phyloP scores from a whole-genome alignment of 768 basidiomycete species.

The Fomitopsis pulvina region DNA sequence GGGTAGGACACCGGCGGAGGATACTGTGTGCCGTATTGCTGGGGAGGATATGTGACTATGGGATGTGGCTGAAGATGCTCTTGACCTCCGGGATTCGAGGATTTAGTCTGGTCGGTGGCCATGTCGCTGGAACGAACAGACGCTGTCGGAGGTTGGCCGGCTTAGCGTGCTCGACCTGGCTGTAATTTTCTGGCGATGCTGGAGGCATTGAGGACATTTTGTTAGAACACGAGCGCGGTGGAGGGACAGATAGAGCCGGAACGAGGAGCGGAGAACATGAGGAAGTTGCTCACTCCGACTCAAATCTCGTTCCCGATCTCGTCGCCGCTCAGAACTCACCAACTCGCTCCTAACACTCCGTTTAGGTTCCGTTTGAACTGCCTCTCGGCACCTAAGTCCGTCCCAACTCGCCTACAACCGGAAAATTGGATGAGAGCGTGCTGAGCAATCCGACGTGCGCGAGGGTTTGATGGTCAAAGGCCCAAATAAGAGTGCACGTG shows the following conservation, averaged over 20 bases:
- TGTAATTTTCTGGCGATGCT: constrained; percentile 5
- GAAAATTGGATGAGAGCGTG: constrained; percentile 1
- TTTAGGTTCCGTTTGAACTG: constrained; percentile 2
- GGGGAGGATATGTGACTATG: constrained; percentile 14
- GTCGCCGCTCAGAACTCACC: constrained; percentile 26
- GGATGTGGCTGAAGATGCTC: constrained; percentile 14
- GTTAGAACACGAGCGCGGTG: constrained; percentile 1
- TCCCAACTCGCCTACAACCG: not conserved
- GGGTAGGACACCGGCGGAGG: constrained; percentile 19
- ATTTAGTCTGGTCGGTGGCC: constrained; percentile 17
- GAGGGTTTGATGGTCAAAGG: constrained; percentile 7
- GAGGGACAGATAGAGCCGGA: constrained; percentile 1
- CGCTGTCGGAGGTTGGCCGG: not conserved
- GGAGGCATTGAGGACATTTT: constrained; percentile 11
- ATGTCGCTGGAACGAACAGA: constrained; percentile 4
- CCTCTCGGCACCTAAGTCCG: not conserved
- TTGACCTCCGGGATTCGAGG: constrained; percentile 11
- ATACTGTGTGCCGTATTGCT: constrained; percentile 19
- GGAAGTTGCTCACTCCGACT: constrained; percentile 25
- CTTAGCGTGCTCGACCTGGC: not conserved
- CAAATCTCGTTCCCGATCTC: constrained; percentile 23
- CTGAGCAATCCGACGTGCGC: constrained; percentile 5
- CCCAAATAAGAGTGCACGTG: constrained; percentile 6
- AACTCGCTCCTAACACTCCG: constrained; percentile 7
- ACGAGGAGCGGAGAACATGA: constrained; percentile 20